Evolutionary conservation across 306 rosid genomes (phyloP).

Genomic region (Mimosa bimucronata): DNA sequence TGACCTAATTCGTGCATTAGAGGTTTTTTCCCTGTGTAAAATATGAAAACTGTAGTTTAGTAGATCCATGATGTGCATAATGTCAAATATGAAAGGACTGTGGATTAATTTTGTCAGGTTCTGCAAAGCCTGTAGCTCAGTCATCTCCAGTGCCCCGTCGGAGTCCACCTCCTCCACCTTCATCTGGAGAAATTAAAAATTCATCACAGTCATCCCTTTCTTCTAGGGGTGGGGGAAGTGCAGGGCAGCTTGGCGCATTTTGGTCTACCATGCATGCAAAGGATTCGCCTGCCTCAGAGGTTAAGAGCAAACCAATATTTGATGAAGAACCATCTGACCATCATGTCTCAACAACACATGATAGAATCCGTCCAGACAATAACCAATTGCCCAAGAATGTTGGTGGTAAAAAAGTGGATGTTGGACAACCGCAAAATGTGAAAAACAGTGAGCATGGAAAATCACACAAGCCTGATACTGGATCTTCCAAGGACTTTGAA

Average conservation of each 20-base stretch:
- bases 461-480: slow-evolving; percentile 49
- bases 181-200: slow-evolving; percentile 64
- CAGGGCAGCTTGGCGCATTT: slow-evolving; percentile 81
- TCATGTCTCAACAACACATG: slow-evolving; percentile 49
- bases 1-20: slow-evolving; percentile 23
- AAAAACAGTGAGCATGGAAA: slow-evolving; percentile 56
- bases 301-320: slow-evolving; percentile 53
- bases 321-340: slow-evolving; percentile 72
- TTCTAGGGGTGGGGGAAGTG: slow-evolving; percentile 62
- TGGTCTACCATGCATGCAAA: slow-evolving; percentile 89
- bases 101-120: slow-evolving; percentile 56
- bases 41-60: slow-evolving; percentile 5
- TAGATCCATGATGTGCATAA: neutral
- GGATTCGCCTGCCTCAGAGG: slow-evolving; percentile 51
- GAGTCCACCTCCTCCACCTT: slow-evolving; percentile 82
- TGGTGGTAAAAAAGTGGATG: slow-evolving; percentile 52
- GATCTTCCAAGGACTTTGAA: slow-evolving; percentile 66
- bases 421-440: slow-evolving; percentile 43
- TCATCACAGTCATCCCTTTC: slow-evolving; percentile 56
- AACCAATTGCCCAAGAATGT: slow-evolving; percentile 56
- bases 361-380: slow-evolving; percentile 46
- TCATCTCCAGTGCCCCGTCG: slow-evolving; percentile 70
- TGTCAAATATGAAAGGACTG: neutral
- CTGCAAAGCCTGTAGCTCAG: slow-evolving; percentile 52
- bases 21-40: neutral